Evolutionary conservation across 2,329 filamentous ascomycete species (phyloP).

Genomic region (Didymella segeticola): DNA sequence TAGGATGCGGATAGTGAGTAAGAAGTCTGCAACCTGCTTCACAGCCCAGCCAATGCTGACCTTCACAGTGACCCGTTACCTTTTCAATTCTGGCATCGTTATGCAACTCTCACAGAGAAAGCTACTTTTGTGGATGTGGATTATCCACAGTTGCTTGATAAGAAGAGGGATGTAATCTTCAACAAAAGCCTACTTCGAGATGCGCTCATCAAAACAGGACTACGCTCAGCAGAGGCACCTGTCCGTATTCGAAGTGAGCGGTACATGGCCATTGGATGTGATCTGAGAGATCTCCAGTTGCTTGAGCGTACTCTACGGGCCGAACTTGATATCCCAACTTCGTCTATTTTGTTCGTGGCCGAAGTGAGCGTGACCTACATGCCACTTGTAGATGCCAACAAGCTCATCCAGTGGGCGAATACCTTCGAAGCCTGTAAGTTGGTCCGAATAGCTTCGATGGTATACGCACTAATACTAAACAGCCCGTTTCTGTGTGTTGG

Average conservation of each 20-base stretch:
- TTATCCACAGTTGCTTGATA: constrained; percentile 78
- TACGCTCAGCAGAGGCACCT: constrained; percentile 36
- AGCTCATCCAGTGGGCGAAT: constrained; percentile 79
- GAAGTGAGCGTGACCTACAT: constrained; percentile 94
- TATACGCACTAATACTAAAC: constrained; percentile 12
- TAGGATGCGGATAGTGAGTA: constrained; percentile 89
- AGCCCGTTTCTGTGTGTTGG: constrained; percentile 85
- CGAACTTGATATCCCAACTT: constrained; percentile 64
- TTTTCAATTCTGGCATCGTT: constrained; percentile 78
- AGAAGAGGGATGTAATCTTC: constrained; percentile 73
- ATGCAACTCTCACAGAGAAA: constrained; percentile 63
- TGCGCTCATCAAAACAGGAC: constrained; percentile 35
- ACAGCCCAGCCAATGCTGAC: constrained; percentile 24
- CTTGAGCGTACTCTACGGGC: constrained; percentile 66
- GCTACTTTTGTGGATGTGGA: constrained; percentile 84
- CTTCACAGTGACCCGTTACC: constrained; percentile 78
- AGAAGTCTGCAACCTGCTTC: constrained; percentile 23
- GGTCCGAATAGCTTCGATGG: background rate
- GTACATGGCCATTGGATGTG: constrained; percentile 83
- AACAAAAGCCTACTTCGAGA: constrained; percentile 57
- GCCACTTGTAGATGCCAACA: constrained; percentile 74
- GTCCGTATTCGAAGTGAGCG: constrained; percentile 61
- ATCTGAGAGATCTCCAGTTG: constrained; percentile 71
- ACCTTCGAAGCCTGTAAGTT: constrained; percentile 70
- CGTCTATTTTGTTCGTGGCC: constrained; percentile 77